Evolutionary conservation across 805 yeast species (phyloP), one percentile per base, ranked within the genome.

Genomic region (Yueomyces sinensis): DNA sequence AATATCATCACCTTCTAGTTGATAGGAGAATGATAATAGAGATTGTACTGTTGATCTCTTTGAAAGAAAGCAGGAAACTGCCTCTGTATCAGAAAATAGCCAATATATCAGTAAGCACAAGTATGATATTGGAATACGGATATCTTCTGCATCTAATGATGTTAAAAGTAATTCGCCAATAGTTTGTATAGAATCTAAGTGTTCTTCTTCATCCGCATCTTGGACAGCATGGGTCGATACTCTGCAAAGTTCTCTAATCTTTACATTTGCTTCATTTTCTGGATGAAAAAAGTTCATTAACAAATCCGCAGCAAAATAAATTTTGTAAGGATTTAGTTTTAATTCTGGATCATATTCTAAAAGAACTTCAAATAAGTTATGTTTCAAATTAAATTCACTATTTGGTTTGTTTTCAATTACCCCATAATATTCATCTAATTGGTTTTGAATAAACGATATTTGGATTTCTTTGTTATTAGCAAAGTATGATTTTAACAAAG

Each of bases 231-330:
- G 5, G 13, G 5, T n/a, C 6, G 15, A 13, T 22, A 22, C 24
- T 31, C 71, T 55, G 1, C 79, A 68, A 13, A 65, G 39, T 6
- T 61, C 61, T 41, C 71, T 70, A 14, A 72, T 59, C 15, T 66
- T 72, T 4, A 64, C 64, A 39, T 58, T 61, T 27, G 70, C 78
- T 36, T 70, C 72, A 22, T 46, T 41, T 5, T 48, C 50, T 13
- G 39, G 25, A 16, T 44, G 35, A 40, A 86, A 68, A 2, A 86
- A 51, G 36, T 70, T 71, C 30, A 80, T 62, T 17, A 89, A 51
- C 4, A 83, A 61, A 4, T 75, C 68, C 2, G 81, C 62, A 0
- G 95, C 74, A 57, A 89, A 87, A 91, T 94, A 91, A 1, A 74
- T 58, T 46, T 76, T 74, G 51, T 86, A 91, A 0, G 99, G 96